Evolutionary conservation across 345 rosid genomes (phyloP), one percentile per base, ranked within the genome.

Genomic region (Hibiscus syriacus): DNA sequence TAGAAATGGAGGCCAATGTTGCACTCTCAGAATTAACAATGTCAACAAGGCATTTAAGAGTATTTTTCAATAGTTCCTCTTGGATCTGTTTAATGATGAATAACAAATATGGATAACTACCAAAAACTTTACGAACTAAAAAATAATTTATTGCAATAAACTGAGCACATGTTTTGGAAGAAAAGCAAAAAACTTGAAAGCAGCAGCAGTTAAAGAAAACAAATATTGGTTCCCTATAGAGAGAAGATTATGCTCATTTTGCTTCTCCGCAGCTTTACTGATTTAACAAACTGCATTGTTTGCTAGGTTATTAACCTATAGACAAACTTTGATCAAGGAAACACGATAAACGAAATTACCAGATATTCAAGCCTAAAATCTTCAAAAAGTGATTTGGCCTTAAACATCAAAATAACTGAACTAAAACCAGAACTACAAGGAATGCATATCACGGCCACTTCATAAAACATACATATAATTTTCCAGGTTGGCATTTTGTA

Each of bases 1-100:
- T 89, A 55, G 97, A 93, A 78, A 85, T 81, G 64, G 97, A 90
- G 61, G 97, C 90, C 75, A 93, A 79, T 60, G 80, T 80, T 55
- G 88, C 85, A 59, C 83, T 77, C 77, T 90, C 97, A 69, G 85
- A 81, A 45, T 79, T 85, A 56, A 84, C 98, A 74, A 85, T 77
- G 57, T 76, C 85, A 66, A 81, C 84, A 72, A 93, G 79, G 76
- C 86, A 85, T 81, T 77, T 87, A 65, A 93, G 83, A 39, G 87
- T 73, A 68, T 59, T 82, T 77, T 80, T 94, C 74, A 82, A 74
- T 73, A 85, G 72, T 74, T 83, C 68, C 69, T 84, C 88, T 17
- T 84, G 78, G 46, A 86, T 82, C 98, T 93, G 91, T 69, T 69
- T 69, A 65, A 59, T 20, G 53, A 63, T 19, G 45, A 66, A 71